Evolutionary conservation across 2,329 filamentous ascomycete species (phyloP).

Genomic region (Epichloe gansuensis): DNA sequence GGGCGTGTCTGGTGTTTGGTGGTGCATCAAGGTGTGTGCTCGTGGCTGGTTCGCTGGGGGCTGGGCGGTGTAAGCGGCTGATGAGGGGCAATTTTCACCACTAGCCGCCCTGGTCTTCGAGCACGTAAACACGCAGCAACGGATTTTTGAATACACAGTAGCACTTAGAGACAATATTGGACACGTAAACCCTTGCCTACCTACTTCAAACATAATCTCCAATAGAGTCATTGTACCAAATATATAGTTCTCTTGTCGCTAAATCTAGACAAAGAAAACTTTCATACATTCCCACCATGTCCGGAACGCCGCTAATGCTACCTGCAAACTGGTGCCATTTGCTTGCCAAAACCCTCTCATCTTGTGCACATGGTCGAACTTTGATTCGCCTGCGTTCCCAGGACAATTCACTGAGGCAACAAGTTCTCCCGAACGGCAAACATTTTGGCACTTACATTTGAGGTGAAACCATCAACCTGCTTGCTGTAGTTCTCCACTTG

Average conservation of each 20-base stretch:
- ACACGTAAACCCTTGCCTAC: too few species aligned
- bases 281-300: constrained; percentile 24
- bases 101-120: background rate
- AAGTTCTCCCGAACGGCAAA: constrained; percentile 76
- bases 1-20: background rate
- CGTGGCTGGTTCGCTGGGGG: background rate
- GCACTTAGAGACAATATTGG: too few species aligned
- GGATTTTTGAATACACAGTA: too few species aligned
- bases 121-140: too few species aligned
- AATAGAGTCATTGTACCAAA: constrained; percentile 12
- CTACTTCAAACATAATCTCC: too few species aligned
- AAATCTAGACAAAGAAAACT: constrained; percentile 21
- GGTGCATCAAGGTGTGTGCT: background rate
- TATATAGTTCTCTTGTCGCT: constrained; percentile 16
- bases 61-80: constrained; percentile 6
- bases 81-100: constrained; percentile 6
- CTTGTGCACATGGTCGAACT: constrained; percentile 7
- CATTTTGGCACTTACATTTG: constrained; percentile 90
- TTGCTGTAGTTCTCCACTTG: constrained; percentile 97
- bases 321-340: constrained; percentile 20
- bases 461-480: constrained; percentile 93
- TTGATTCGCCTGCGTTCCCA: background rate
- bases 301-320: constrained; percentile 31
- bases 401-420: constrained; percentile 35
- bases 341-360: constrained; percentile 9